Evolutionary conservation across 2,329 filamentous ascomycete genomes (phyloP), one percentile per base, ranked within the genome.

Genomic region (Bipolaris gigantea): DNA sequence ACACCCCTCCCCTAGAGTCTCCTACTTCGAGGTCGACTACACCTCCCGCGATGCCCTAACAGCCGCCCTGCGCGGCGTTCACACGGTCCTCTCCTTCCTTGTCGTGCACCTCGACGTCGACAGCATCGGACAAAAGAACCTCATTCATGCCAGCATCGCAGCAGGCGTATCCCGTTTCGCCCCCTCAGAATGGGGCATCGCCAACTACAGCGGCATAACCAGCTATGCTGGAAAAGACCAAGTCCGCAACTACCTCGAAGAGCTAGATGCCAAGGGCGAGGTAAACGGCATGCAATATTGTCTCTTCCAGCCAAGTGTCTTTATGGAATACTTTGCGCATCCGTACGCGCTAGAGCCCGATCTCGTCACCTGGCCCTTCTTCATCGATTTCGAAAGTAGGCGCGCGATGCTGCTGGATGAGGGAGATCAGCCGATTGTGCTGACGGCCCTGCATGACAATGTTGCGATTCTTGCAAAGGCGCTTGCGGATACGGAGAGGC

Each of bases 241-340:
- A 4, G 77, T 80, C 6, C 76, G 78, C 2, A 62, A 76, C 15
- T 85, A 86, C 62, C 73, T 87, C 0, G 58, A 72, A 19, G 67
- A 80, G 15, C 56, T 86, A 3, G 74, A 75, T 35, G 69, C 79
- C 11, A 70, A 73, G 21, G 76, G 78, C 46, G 79, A 78, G 15
- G 71, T 85, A 5, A 76, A 77, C 48, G 78, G 76, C 0, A 70
- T 86, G 16, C 81, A 85, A 54, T 85, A 85, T 65, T 79, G 73
- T 0, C 70, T 84, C 0, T 85, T 85, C 60, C 81, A 84, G 34
- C 80, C 80, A 0, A 82, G 81, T 0, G 60, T 83, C 1, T 83
- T 84, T 62, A 62, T 81, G 21, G 76, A 86, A 64, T 85, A 85
- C 69, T 73, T 84, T 32, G 80, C 80, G 1, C 78, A 72, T 46